Conservation (phyloP, 2,329 filamentous ascomycete species). For the Fusarium veterinarium region DNA sequence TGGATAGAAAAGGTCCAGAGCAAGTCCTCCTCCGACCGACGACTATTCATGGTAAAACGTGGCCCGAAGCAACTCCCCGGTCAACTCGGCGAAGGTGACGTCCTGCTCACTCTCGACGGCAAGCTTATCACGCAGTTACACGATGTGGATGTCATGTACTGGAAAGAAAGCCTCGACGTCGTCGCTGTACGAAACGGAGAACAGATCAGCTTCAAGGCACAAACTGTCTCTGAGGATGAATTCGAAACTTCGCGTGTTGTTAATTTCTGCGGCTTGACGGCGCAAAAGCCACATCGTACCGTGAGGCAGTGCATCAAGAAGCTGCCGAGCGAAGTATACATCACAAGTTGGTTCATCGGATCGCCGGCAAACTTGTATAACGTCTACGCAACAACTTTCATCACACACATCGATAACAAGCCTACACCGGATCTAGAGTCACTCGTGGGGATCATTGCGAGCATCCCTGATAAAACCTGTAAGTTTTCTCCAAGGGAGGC, state of each 20-base stretch:
- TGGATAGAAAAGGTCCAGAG: slow-evolving; percentile 93
- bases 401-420: slow-evolving; percentile 92
- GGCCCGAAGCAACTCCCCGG: slow-evolving; percentile 63
- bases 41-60: slow-evolving; percentile 98
- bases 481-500: slow-evolving; percentile 46
- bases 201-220: slow-evolving; percentile 79
- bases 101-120: slow-evolving; percentile 89
- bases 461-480: slow-evolving; percentile 95
- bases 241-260: slow-evolving; percentile 93
- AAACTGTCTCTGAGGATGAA: slow-evolving; percentile 88
- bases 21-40: slow-evolving; percentile 90
- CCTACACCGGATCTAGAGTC: slow-evolving; percentile 83
- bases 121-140: slow-evolving; percentile 92
- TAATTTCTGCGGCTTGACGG: slow-evolving; percentile 91
- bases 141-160: slow-evolving; percentile 97
- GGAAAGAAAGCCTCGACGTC: slow-evolving; percentile 82
- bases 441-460: slow-evolving; percentile 84
- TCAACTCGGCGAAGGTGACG: slow-evolving; percentile 86
- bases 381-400: slow-evolving; percentile 94
- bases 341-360: slow-evolving; percentile 84
- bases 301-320: slow-evolving; percentile 97
- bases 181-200: slow-evolving; percentile 88
- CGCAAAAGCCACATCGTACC: slow-evolving; percentile 94
- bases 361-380: slow-evolving; percentile 90
- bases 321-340: slow-evolving; percentile 96